Conservation (phyloP, 139 green algal genomes). For the Astrephomene gubernaculifera region DNA sequence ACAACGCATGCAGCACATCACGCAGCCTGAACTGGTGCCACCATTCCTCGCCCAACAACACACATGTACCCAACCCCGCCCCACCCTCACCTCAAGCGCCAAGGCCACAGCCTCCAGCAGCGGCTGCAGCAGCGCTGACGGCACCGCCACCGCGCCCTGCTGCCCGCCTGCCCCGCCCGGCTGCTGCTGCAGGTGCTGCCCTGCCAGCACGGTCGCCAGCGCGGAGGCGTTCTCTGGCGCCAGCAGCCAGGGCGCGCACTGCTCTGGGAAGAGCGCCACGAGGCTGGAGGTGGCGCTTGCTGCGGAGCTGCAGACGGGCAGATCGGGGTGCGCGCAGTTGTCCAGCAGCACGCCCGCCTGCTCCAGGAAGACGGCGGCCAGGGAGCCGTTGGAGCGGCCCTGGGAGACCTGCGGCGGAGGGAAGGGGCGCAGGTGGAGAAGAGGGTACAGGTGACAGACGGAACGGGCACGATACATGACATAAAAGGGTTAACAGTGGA, state of each 20-base stretch:
- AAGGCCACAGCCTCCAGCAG: conserved; percentile 59
- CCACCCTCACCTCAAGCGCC: conserved; percentile 37
- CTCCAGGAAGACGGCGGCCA: conserved; percentile 56
- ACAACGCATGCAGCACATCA: too few species aligned
- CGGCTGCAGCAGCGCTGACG: conserved; percentile 57
- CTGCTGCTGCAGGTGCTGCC: conserved; percentile 49
- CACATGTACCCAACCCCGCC: background rate
- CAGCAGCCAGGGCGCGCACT: conserved; percentile 63
- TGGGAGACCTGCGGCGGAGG: conserved; percentile 24
- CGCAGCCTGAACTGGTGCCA: background rate
- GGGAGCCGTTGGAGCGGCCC: conserved; percentile 37
- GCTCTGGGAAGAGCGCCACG: conserved; percentile 46
- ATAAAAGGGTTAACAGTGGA: too few species aligned
- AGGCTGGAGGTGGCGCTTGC: background rate
- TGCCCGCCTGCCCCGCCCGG: too few species aligned
- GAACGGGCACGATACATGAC: too few species aligned
- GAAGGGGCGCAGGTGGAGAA: background rate
- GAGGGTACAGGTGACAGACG: too few species aligned
- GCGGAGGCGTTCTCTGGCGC: conserved; percentile 51
- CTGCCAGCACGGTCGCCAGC: conserved; percentile 50
- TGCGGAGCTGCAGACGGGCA: conserved; percentile 51
- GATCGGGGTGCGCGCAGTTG: conserved; percentile 62
- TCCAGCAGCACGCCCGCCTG: conserved; percentile 54
- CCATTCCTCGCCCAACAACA: background rate
- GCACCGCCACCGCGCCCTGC: background rate